phyloP scores from a whole-genome alignment of 2,329 filamentous ascomycete genomes.

The Triangularia setosa region DNA sequence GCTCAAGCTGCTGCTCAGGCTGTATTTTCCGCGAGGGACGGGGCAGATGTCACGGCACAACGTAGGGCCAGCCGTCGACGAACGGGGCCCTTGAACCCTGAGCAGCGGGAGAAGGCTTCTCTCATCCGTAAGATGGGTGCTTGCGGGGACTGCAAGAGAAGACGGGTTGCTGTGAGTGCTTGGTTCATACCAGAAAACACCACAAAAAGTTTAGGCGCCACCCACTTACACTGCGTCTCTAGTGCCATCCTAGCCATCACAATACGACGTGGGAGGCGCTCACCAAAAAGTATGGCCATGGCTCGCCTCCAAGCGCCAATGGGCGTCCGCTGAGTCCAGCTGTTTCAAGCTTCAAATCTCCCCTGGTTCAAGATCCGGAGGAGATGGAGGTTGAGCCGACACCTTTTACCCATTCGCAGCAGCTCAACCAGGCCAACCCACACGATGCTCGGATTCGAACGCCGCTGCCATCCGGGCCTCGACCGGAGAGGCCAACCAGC shows the following conservation, averaged over 20 bases:
- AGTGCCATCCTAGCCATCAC: constrained; percentile 59
- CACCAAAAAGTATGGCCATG: constrained; percentile 50
- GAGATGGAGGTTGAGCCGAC: constrained; percentile 54
- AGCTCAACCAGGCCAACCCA: constrained; percentile 34
- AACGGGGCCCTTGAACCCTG: constrained; percentile 55
- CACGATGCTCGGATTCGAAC: constrained; percentile 51
- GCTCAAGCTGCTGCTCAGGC: constrained; percentile 36
- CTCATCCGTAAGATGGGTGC: constrained; percentile 58
- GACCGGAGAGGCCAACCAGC: constrained; percentile 48
- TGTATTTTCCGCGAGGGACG: constrained; percentile 55
- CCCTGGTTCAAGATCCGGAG: constrained; percentile 44
- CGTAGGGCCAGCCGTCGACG: constrained; percentile 55
- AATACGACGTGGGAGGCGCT: constrained; percentile 60
- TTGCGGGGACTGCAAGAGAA: constrained; percentile 52
- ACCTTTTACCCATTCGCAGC: constrained; percentile 35
- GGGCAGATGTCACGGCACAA: constrained; percentile 49
- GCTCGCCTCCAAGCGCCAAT: constrained; percentile 44
- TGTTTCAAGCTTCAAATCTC: constrained; percentile 35
- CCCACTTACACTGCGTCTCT: constrained; percentile 8
- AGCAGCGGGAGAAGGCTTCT: constrained; percentile 56
- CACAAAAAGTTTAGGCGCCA: not conserved
- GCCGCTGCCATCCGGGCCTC: constrained; percentile 53
- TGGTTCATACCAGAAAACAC: not conserved
- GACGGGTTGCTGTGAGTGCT: constrained; percentile 55
- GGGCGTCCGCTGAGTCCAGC: constrained; percentile 45